Base-by-base conservation (phyloP, 257 asterid species). In the Plantago major region DNA sequence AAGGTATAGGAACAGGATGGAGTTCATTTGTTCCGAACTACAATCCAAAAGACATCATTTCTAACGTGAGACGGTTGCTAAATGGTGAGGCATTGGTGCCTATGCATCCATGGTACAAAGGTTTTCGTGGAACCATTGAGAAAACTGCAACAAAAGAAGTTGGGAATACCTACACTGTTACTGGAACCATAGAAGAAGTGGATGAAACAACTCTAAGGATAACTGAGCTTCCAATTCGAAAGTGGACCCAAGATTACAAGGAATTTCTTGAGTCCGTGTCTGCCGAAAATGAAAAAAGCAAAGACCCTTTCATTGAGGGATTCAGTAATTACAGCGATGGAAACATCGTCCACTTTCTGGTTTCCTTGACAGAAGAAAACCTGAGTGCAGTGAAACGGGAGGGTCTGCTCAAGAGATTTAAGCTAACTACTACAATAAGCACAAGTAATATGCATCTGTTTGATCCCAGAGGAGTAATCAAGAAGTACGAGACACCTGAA, bases 1-100 rank as follows among this genome's bases (percentile, higher is more conserved):
- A 93, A 82, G 99, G 99, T 58, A 93, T 93, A 49, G 99, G 99
- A 54, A 89, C 99, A 16, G 96, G 96, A 48, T 93, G 99, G 99
- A 93, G 99, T 74, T 58, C 99, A 7, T 93, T 63, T 38, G 67
- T 93, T 16, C 97, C 97, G 9, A 89, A 93, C 69, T 93, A 93
- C 55, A 87, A 93, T 67, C 99, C 97, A 28, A 75, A 82, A 43
- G 95, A 93, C 70, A 80, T 89, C 57, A 76, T 93, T n/a, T 80
- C 82, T 15, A 93, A 93, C 69, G 71, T 90, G 64, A 87, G 83
- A 78, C 85, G 68, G 58, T 73, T 93, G 81, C 63, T 93, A 68
- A 76, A 83, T 73, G 86, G 69, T 76, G 96, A 89, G 70, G 79
- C 76, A 38, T 72, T 87, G 90, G 82, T 63, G 57, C 77, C 92